These are phyloP conservation scores for Arabidopsis thaliana DNA, from an alignment of 345 rosid species.

Conservation along the genomic window DNA sequence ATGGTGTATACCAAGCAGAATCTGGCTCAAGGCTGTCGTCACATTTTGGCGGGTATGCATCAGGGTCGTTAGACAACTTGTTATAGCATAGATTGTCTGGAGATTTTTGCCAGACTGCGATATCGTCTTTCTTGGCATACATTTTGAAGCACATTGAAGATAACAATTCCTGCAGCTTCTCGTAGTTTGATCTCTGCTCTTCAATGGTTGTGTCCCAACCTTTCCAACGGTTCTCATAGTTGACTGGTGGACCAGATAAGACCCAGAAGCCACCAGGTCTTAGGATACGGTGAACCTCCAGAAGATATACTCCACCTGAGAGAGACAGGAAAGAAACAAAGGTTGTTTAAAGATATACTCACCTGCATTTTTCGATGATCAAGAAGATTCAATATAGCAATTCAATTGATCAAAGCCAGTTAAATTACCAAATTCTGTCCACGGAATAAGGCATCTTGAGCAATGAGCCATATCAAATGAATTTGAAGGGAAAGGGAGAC, in stretches of 20 bases:
- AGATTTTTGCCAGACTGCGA: conserved; percentile 95
- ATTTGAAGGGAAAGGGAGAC: conserved; percentile 95
- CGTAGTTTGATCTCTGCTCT: conserved; percentile 88
- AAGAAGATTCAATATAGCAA: conserved; percentile 12
- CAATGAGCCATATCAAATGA: conserved; percentile 99
- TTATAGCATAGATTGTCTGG: conserved; percentile 70
- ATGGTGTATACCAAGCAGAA: conserved; percentile 95
- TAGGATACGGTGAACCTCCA: conserved; percentile 87
- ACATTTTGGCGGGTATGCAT: conserved; percentile 85
- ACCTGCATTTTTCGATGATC: background rate
- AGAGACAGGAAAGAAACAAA: conserved; percentile 23
- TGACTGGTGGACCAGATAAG: conserved; percentile 96
- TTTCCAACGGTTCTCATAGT: conserved; percentile 86
- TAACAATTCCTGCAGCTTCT: conserved; percentile 75
- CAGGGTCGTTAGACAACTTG: conserved; percentile 65
- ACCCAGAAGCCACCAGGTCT: conserved; percentile 99
- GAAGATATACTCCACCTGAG: conserved; percentile 95
- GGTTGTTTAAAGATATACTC: background rate
- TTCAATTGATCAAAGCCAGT: conserved; percentile 7
- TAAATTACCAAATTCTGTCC: conserved; percentile 94
- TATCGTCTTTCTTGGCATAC: conserved; percentile 84
- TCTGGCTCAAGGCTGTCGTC: conserved; percentile 98
- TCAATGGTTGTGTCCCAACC: conserved; percentile 98
- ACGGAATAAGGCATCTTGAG: conserved; percentile 99
- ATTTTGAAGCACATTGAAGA: conserved; percentile 92